Evolutionary conservation across 208 protist species (phyloP).

Genomic region (Leishmania tropica): DNA sequence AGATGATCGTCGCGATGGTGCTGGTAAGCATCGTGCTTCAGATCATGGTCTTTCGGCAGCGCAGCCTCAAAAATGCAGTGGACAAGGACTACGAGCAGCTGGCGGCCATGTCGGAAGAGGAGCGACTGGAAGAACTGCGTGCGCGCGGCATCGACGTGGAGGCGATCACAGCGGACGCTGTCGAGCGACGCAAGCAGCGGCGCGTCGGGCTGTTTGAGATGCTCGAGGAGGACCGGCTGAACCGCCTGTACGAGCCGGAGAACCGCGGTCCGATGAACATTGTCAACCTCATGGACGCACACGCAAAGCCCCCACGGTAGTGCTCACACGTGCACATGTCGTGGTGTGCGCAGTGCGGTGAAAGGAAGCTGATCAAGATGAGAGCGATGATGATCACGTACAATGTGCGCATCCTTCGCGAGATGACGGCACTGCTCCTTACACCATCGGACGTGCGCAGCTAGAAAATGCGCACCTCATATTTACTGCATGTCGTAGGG

Average conservation of each 20-base stretch:
- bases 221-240: slow-evolving; percentile 49
- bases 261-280: slow-evolving; percentile 31
- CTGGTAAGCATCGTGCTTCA: slow-evolving; percentile 66
- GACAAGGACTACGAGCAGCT: slow-evolving; percentile 38
- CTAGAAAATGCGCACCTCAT: neutral
- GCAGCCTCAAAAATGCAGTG: slow-evolving; percentile 42
- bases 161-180: slow-evolving; percentile 24
- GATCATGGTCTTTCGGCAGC: slow-evolving; percentile 60
- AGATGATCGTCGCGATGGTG: slow-evolving; percentile 52
- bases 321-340: neutral
- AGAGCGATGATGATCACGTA: neutral
- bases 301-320: slow-evolving; percentile 26
- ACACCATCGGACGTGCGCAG: neutral
- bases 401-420: neutral
- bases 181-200: slow-evolving; percentile 35
- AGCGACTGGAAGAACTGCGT: slow-evolving; percentile 47
- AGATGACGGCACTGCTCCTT: neutral
- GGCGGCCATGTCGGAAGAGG: slow-evolving; percentile 40
- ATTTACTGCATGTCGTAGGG: neutral
- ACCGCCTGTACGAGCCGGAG: slow-evolving; percentile 35
- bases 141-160: slow-evolving; percentile 47
- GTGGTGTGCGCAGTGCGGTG: neutral
- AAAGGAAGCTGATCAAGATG: neutral
- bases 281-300: slow-evolving; percentile 24
- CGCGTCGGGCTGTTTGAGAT: slow-evolving; percentile 57